Evolutionary conservation across 2,329 filamentous ascomycete genomes (phyloP).

Genomic region (Cordyceps farinosa): DNA sequence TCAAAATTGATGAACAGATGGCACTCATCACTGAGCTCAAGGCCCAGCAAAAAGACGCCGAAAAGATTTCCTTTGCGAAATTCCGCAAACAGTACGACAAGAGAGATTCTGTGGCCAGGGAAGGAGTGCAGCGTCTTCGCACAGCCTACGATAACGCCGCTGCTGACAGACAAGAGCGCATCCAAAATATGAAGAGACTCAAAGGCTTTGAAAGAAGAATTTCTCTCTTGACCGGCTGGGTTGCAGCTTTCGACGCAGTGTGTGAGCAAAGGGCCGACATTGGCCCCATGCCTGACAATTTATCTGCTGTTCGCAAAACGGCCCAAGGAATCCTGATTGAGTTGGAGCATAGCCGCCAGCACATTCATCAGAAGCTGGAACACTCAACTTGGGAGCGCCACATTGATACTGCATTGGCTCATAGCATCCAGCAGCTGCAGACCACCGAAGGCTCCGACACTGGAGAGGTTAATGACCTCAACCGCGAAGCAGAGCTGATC

Average conservation of each 20-base stretch:
- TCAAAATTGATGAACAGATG: conserved; percentile 99
- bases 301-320: conserved; percentile 77
- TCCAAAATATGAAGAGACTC: conserved; percentile 75
- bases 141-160: conserved; percentile 78
- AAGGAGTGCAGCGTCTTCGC: conserved; percentile 76
- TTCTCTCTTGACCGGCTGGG: conserved; percentile 82
- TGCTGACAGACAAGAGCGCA: conserved; percentile 73
- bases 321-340: conserved; percentile 86
- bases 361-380: conserved; percentile 79
- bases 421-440: conserved; percentile 75
- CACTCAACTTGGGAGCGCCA: conserved; percentile 83
- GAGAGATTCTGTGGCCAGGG: conserved; percentile 68
- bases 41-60: conserved; percentile 85
- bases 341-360: conserved; percentile 83
- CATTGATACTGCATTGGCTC: conserved; percentile 82
- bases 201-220: conserved; percentile 82
- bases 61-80: conserved; percentile 76
- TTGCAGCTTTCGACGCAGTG: conserved; percentile 82
- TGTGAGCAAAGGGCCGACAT: conserved; percentile 65
- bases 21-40: conserved; percentile 94
- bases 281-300: conserved; percentile 62
- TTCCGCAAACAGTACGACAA: conserved; percentile 90
- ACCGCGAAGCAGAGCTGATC: conserved; percentile 79
- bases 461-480: conserved; percentile 65
- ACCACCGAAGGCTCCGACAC: conserved; percentile 47